A percentile compares a stretch with the other conserved stretches of the same genome.
These are phyloP conservation scores for Hymenoscyphus fraxineus DNA, from an alignment of 2,329 filamentous ascomycete genomes.

Conservation along the genomic window DNA sequence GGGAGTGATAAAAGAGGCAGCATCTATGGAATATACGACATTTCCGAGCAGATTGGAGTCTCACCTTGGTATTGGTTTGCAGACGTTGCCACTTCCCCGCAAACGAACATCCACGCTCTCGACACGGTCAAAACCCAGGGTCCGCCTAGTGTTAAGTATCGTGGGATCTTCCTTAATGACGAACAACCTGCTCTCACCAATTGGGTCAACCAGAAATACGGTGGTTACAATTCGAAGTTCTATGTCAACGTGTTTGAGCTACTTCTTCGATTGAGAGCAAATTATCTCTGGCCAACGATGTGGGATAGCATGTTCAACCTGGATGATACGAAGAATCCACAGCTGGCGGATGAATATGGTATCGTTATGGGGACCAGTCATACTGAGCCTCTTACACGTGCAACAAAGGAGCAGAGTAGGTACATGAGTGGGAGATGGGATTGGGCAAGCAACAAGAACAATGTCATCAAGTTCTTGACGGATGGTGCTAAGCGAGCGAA, in stretches of 20 bases:
- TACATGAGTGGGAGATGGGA: constrained; percentile 58
- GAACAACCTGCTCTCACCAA: constrained; percentile 56
- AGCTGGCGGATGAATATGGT: constrained; percentile 64
- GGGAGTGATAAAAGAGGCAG: constrained; percentile 62
- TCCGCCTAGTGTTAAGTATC: constrained; percentile 51
- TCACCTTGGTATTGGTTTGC: constrained; percentile 59
- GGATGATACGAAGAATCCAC: constrained; percentile 63
- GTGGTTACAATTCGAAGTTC: constrained; percentile 39
- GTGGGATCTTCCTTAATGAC: constrained; percentile 56
- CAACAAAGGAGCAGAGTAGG: constrained; percentile 50
- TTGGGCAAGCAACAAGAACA: constrained; percentile 64
- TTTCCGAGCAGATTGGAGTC: constrained; percentile 69
- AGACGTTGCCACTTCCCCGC: constrained; percentile 45
- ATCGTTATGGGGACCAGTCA: constrained; percentile 69
- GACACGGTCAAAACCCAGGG: constrained; percentile 43
- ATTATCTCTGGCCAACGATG: constrained; percentile 69
- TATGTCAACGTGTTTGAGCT: constrained; percentile 69
- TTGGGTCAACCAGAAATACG: constrained; percentile 51
- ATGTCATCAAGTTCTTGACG: constrained; percentile 62
- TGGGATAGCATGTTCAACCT: constrained; percentile 69
- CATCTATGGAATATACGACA: constrained; percentile 67
- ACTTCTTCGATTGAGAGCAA: constrained; percentile 64
- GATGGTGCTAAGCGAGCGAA: constrained; percentile 63
- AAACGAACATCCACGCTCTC: constrained; percentile 43
- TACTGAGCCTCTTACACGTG: constrained; percentile 65